Percentiles rank a stretch among this genome's conserved stretches.
These are phyloP conservation scores for Wickerhamiella hasegawae DNA, from an alignment of 805 yeast species.

Conservation along the genomic window DNA sequence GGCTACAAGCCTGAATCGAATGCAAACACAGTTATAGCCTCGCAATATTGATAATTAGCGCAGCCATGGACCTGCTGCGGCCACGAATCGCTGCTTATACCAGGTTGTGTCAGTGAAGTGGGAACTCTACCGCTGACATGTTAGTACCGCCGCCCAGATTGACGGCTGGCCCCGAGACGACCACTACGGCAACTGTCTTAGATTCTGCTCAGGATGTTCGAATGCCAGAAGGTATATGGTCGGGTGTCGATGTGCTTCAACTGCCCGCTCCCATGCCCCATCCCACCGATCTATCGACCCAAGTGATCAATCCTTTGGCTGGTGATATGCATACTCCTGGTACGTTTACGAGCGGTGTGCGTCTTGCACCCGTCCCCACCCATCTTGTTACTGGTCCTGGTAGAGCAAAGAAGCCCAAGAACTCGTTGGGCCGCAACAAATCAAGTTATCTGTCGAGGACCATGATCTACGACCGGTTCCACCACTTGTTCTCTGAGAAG, in stretches of 20 bases:
- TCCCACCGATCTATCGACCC: constrained; percentile 21
- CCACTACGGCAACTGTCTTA: neutral
- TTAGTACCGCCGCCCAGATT: neutral
- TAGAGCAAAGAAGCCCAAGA: constrained; percentile 19
- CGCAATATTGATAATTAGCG: no score
- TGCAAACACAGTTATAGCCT: no score
- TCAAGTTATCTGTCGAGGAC: constrained; percentile 24
- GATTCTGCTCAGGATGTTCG: neutral
- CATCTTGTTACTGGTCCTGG: constrained; percentile 1
- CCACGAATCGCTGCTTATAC: no score
- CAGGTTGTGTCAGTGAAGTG: no score
- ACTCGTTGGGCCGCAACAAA: constrained; percentile 23
- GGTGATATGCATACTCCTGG: constrained; percentile 19
- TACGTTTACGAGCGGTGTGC: constrained; percentile 9
- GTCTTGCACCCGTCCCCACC: constrained; percentile 5
- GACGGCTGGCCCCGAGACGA: neutral
- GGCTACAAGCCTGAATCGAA: no score
- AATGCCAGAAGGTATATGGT: constrained; percentile 20
- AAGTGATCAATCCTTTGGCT: constrained; percentile 22
- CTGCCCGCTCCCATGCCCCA: constrained; percentile 26
- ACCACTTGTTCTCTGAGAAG: constrained; percentile 18
- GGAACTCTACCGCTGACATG: neutral
- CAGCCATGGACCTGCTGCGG: no score
- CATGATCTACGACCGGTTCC: constrained; percentile 21
- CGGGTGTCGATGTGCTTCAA: constrained; percentile 16